Evolutionary conservation across 2,329 filamentous ascomycete genomes (phyloP).

Genomic region (Acephala macrosclerotiorum): DNA sequence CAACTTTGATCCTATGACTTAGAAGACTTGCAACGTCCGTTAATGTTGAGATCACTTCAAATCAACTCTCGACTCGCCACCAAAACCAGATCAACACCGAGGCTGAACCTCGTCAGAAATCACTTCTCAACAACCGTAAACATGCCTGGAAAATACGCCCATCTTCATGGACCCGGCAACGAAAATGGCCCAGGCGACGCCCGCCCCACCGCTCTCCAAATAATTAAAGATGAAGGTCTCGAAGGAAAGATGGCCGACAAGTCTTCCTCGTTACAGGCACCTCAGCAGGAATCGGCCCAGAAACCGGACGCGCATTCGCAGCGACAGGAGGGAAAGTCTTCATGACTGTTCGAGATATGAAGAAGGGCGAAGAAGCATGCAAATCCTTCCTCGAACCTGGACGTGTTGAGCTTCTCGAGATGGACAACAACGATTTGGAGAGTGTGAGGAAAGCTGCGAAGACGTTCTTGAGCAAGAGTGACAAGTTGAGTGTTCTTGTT

Average conservation of each 20-base stretch:
- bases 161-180: constrained; percentile 21
- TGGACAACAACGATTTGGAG: constrained; percentile 45
- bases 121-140: constrained; percentile 22
- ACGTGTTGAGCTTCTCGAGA: constrained; percentile 44
- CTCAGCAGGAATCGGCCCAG: constrained; percentile 48
- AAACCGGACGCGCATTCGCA: constrained; percentile 47
- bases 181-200: constrained; percentile 42
- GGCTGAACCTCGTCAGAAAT: not conserved
- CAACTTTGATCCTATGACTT: not conserved
- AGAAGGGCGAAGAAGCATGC: constrained; percentile 44
- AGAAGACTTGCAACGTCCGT: not conserved
- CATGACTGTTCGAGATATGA: constrained; percentile 45
- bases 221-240: constrained; percentile 39
- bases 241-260: constrained; percentile 48
- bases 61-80: not conserved
- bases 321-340: constrained; percentile 48
- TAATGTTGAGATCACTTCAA: not conserved
- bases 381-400: constrained; percentile 48
- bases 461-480: constrained; percentile 40
- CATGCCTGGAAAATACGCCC: constrained; percentile 21
- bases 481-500: constrained; percentile 43
- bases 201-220: constrained; percentile 45
- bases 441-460: constrained; percentile 44
- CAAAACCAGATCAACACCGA: not conserved
- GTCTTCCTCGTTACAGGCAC: constrained; percentile 48